phyloP scores from a whole-genome alignment of 148 eudicot genomes.

The Vaccinium darrowii region DNA sequence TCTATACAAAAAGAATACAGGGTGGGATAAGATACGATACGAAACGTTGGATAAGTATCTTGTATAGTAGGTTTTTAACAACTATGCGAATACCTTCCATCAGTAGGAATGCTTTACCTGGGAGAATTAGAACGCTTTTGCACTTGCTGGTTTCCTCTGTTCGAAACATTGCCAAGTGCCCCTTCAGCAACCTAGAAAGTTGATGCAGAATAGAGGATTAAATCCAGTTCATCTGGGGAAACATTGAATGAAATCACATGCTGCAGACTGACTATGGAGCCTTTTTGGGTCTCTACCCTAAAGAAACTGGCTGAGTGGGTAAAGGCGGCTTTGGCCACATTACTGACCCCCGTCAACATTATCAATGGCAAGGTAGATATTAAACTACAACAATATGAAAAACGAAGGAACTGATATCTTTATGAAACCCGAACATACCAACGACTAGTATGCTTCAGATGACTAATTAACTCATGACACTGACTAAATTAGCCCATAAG shows the following conservation, averaged over 20 bases:
- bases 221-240: neutral
- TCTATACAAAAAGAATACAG: too few relatives aligned
- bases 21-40: too few relatives aligned
- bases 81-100: too few relatives aligned
- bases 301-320: neutral
- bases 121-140: constrained; percentile 41
- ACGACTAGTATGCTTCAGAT: neutral
- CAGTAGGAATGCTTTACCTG: constrained; percentile 39
- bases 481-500: neutral
- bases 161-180: constrained; percentile 33
- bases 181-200: constrained; percentile 51
- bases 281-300: neutral
- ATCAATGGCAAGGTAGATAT: neutral
- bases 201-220: neutral
- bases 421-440: neutral
- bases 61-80: too few relatives aligned
- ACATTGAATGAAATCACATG: neutral
- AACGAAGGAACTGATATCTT: neutral
- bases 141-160: constrained; percentile 37
- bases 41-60: too few relatives aligned
- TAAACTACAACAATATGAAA: neutral
- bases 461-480: constrained; percentile 3
- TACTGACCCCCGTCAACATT: neutral
- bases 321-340: neutral
- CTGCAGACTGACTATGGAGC: neutral